A percentile compares a stretch with the other conserved stretches of the same genome.
phyloP scores from a whole-genome alignment of 441 rosid species.

The Adansonia grandidieri region DNA sequence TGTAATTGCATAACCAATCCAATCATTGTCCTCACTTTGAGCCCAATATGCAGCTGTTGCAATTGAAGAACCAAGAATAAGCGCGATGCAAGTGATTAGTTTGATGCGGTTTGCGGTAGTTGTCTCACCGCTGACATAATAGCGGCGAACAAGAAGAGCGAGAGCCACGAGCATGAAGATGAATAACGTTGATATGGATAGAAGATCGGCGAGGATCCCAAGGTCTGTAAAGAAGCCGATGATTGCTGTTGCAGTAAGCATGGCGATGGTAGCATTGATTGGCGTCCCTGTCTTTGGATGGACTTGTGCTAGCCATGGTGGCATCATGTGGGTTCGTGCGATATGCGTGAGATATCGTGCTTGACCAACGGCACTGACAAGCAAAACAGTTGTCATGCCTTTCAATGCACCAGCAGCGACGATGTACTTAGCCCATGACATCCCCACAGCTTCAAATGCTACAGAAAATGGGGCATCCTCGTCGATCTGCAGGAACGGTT shows the following conservation, averaged over 20 bases:
- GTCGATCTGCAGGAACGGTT: conserved; percentile 43
- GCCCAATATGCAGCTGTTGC: no score
- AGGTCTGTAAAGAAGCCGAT: conserved; percentile 69
- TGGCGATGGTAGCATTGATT: conserved; percentile 63
- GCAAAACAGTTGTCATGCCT: conserved; percentile 78
- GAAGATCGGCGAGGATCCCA: conserved; percentile 47
- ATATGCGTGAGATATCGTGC: conserved; percentile 80
- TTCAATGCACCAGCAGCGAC: conserved; percentile 75
- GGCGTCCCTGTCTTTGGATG: conserved; percentile 71
- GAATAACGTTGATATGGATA: no score
- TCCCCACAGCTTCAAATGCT: conserved; percentile 62
- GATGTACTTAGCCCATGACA: conserved; percentile 77
- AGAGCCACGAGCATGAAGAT: conserved; percentile 43
- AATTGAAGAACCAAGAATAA: conserved; percentile 37
- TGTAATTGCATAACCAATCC: no score
- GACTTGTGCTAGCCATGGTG: conserved; percentile 76
- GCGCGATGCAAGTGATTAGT: conserved; percentile 42
- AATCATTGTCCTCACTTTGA: no score
- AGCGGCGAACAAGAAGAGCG: conserved; percentile 73
- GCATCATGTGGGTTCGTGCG: conserved; percentile 79
- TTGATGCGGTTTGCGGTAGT: conserved; percentile 40
- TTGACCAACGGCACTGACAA: conserved; percentile 67
- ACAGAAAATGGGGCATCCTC: conserved; percentile 63
- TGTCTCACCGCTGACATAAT: conserved; percentile 63
- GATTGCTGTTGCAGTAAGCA: conserved; percentile 61